Percentiles rank a stretch among this genome's conserved stretches.
Evolutionary conservation across 75 land plant species (phyloP).

Genomic region (Chamaecyparis obtusa): DNA sequence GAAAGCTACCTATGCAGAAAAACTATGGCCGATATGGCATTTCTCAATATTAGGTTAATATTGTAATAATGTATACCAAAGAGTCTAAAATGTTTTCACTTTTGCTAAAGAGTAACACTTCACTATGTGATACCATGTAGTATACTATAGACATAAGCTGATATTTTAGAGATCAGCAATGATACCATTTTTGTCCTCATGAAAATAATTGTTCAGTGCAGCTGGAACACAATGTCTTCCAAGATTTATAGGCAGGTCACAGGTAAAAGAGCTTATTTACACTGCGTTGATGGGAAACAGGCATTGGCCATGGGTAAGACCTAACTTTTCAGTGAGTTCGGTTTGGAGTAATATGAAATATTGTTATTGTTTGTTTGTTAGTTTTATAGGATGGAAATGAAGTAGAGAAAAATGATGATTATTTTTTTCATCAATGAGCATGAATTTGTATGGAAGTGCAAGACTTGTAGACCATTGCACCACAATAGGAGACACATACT

Average conservation of each 20-base stretch:
- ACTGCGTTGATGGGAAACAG: slow-evolving; percentile 71
- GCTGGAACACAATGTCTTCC: slow-evolving; percentile 97
- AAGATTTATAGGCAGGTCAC: slow-evolving; percentile 76
- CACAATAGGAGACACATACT: slow-evolving; percentile 71
- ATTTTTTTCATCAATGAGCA: background rate
- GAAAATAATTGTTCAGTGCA: slow-evolving; percentile 47
- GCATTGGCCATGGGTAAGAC: slow-evolving; percentile 70
- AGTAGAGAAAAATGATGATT: background rate
- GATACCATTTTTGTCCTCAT: slow-evolving; percentile 7
- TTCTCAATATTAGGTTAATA: background rate
- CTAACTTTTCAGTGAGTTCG: background rate
- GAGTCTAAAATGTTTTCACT: too few species aligned
- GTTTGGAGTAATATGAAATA: background rate
- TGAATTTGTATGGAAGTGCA: slow-evolving; percentile 20
- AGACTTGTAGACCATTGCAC: slow-evolving; percentile 86
- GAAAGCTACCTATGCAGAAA: background rate
- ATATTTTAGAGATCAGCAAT: background rate
- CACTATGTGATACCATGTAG: background rate
- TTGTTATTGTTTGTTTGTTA: background rate
- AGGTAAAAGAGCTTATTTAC: slow-evolving; percentile 91
- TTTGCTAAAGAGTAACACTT: too few species aligned
- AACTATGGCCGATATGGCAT: background rate
- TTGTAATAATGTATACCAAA: background rate
- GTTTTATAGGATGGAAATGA: too few species aligned
- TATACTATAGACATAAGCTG: background rate